Evolutionary conservation across 2,329 filamentous ascomycete species (phyloP), one percentile per base, ranked within the genome.

Genomic region (Paecilomyces sp.): DNA sequence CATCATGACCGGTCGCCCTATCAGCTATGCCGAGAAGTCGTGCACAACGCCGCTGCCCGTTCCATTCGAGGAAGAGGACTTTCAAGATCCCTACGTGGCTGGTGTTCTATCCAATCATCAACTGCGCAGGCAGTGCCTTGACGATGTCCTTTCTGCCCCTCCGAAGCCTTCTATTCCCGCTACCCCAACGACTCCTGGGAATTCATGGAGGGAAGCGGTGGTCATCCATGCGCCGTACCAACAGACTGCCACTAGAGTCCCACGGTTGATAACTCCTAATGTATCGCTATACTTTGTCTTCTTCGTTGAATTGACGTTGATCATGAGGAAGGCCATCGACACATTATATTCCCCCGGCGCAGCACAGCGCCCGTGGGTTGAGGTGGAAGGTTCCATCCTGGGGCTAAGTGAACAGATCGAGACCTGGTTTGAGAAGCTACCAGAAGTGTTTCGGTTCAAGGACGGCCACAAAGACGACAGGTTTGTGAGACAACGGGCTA

Each of bases 1-100:
- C 58, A 70, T 74, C 61, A 75, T 78, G 67, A 77, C 75, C 31
- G 77, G 77, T 33, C 73, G 77, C 50, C 74, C 75, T 3, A 73
- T 71, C n/a, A 72, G 67, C 63, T 70, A 73, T 30, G 66, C 65
- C n/a, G 67, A 72, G 18, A 68, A 71, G 1, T 75, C 77, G 58
- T 77, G 74, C 65, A 78, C 74, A 12, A 76, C 75, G 0, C 74
- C 76, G 25, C 67, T 78, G 7, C 75, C 76, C 1, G 64, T 74
- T 13, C 75, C 74, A 2, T 73, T 76, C 28, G 62, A 65, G 34
- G 76, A 77, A 62, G 74, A 76, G 36, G 70, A 72, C 7, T 77
- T 74, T 24, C 61, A 66, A 31, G 68, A 72, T 50, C 63, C 67
- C 9, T 64, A 70, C 18, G 69, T 73, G 2, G 63, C 63, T 50